A percentile compares a stretch with the other conserved stretches of the same genome.
Conservation (phyloP, 2,329 filamentous ascomycete genomes). For the Sclerotiophoma versabilis region DNA sequence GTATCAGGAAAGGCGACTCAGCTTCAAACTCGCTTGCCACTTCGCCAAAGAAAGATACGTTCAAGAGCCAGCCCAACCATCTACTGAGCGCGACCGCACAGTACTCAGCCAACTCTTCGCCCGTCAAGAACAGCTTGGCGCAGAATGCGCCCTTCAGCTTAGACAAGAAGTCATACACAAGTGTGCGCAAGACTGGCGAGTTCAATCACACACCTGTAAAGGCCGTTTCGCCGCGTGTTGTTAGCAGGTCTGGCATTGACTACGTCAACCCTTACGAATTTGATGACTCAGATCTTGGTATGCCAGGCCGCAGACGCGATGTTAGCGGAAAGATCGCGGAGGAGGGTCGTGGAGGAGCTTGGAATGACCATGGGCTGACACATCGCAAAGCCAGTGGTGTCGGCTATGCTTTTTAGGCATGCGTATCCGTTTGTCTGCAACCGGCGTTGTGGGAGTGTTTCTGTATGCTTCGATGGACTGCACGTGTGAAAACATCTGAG, state of each 20-base stretch:
- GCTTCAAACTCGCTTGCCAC: slow-evolving; percentile 31
- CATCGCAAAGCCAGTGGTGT: slow-evolving; percentile 53
- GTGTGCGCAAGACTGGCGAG: slow-evolving; percentile 43
- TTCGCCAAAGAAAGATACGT: slow-evolving; percentile 33
- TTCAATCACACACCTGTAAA: slow-evolving; percentile 38
- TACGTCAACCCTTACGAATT: slow-evolving; percentile 49
- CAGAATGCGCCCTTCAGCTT: slow-evolving; percentile 39
- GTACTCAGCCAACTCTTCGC: slow-evolving; percentile 38
- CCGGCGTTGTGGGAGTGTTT: neutral
- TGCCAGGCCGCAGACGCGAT: slow-evolving; percentile 51
- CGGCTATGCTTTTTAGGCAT: slow-evolving; percentile 10
- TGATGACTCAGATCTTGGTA: slow-evolving; percentile 44
- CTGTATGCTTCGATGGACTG: neutral
- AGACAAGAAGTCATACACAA: slow-evolving; percentile 44
- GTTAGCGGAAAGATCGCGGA: slow-evolving; percentile 78
- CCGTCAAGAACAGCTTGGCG: slow-evolving; percentile 16
- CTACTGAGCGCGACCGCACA: slow-evolving; percentile 39
- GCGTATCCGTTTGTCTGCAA: slow-evolving; percentile 1
- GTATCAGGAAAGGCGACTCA: slow-evolving; percentile 41
- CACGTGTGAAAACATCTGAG: neutral
- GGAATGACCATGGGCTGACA: slow-evolving; percentile 35
- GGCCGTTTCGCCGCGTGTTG: slow-evolving; percentile 51
- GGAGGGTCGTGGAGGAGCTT: slow-evolving; percentile 64
- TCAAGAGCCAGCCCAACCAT: slow-evolving; percentile 27
- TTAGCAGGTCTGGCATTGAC: slow-evolving; percentile 57